Evolutionary conservation across 495 filamentous ascomycete species (phyloP), one percentile per base, ranked within the genome.

Genomic region (Daldinia loculata): DNA sequence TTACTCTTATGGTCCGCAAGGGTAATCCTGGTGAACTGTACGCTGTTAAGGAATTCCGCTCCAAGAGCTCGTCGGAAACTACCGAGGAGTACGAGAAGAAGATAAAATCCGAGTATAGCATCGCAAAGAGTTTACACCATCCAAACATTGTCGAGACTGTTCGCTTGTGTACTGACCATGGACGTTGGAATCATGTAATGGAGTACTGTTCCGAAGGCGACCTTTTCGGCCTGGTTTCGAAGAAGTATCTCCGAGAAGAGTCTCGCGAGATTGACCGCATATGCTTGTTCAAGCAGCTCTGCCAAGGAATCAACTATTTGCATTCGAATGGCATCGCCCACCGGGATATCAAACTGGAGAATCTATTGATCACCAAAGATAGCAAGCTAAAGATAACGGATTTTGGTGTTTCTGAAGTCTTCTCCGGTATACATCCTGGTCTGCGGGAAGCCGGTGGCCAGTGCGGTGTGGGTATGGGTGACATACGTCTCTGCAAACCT

Each of bases 301-400:
- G 93, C 41, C 88, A 88, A 45, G 91, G 90, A 22, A 83, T 92
- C 52, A 83, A 87, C 61, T 91, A 92, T 70, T 79, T 93, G 36
- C 91, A 93, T 76, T 79, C 80, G 56, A 85, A 90, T 69, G 91
- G 91, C 48, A 90, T 93, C 70, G 91, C 91, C 24, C 91, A 93
- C 72, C 88, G 91, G n/a, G 92, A 95, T 75, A 87, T 93, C 80
- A 95, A 94, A 78, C 84, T 90, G 8, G 92, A 94, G 77, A 94
- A 94, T 74, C 80, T 94, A 24, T 83, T 95, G 58, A 80, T 95
- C 57, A 88, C 85, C 2, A 84, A 82, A 36, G 85, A 90, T 56
- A 89, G 91, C 66, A 87, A 89, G 70, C 80, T 94, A 52, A 94
- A 94, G 77, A 92, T 94, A 63, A 90, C 91, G 41, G 92, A 94